Evolutionary conservation across 805 yeast genomes (phyloP), one percentile per base, ranked within the genome.

Genomic region (Tanozyma kutaoensis): DNA sequence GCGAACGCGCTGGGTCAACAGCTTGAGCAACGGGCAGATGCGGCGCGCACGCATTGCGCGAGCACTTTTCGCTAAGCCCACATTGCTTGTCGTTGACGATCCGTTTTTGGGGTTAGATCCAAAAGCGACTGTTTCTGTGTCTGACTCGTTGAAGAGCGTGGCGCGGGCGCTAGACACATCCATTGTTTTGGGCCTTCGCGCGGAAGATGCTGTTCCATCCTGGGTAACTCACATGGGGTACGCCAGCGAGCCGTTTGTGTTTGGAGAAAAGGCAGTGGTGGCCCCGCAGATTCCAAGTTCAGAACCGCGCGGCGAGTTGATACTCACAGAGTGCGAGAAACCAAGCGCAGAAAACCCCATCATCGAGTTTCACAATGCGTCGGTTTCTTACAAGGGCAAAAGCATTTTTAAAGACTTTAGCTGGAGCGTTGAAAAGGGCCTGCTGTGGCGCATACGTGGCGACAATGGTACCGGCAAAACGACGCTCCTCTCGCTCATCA

Each of bases 31-130:
- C 48, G 98, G 98, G 1, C 98, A 91, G 50, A 73, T 80, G 47
- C 64, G 98, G 39, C 61, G 98, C 27, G 94, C 96, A 0, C 63
- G 95, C 34, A 54, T 91, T 15, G 97, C 95, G 0, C 66, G 69
- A 33, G 72, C 85, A 0, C 40, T 91, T 23, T 62, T 82, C 29
- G 57, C 60, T 24, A 55, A 66, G 19, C 94, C 96, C 0, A 56
- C 60, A 24, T 37, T 85, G 17, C 52, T 85, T 28, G 46, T 88
- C 4, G 62, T 88, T 12, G 97, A 91, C 48, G 97, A 91, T 42
- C 95, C 95, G 8, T 88, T 85, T 40, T 49, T 91, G 22, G 98
- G 97, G 0, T 58, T 88, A 12, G 98, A 88, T 42, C 91, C 94
- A 0, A 45, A 49, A 1, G 86, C 93, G 9, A 58, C 81, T 0